These are phyloP conservation scores for Funneliformis geosporum DNA, from an alignment of 192 early-diverging fungal species.

Conservation along the genomic window DNA sequence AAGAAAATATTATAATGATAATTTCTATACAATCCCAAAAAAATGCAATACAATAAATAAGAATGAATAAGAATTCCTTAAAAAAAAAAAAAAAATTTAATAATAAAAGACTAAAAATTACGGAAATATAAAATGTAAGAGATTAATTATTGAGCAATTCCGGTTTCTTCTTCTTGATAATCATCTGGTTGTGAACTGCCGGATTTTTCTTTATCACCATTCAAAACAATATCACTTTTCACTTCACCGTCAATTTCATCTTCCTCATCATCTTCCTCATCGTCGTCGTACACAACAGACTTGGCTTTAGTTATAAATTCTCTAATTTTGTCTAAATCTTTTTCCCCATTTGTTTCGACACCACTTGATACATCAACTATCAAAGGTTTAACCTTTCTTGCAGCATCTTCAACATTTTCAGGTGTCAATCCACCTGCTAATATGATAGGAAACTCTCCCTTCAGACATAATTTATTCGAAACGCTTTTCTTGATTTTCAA, in stretches of 20 bases:
- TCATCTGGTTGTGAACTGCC: neutral
- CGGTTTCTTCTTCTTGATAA: neutral
- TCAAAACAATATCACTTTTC: neutral
- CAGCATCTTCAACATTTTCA: constrained; percentile 79
- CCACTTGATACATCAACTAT: constrained; percentile 94
- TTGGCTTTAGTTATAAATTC: constrained; percentile 72
- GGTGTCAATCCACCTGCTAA: constrained; percentile 89
- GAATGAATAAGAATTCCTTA: no score
- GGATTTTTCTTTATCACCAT: neutral
- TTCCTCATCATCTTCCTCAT: neutral
- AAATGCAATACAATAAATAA: no score
- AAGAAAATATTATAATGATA: no score
- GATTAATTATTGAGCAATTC: neutral
- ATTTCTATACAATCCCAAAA: no score
- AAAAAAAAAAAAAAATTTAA: no score
- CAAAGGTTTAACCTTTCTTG: constrained; percentile 70
- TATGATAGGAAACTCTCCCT: constrained; percentile 69
- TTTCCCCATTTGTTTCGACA: constrained; percentile 79
- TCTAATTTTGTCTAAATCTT: constrained; percentile 77
- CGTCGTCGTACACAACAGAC: constrained; percentile 36
- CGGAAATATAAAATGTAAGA: no score
- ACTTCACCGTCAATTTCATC: neutral
- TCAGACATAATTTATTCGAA: neutral
- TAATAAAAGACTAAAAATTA: no score
- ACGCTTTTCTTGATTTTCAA: constrained; percentile 41